phyloP scores from a whole-genome alignment of 2,329 filamentous ascomycete species.

The Colletotrichum caudatum region DNA sequence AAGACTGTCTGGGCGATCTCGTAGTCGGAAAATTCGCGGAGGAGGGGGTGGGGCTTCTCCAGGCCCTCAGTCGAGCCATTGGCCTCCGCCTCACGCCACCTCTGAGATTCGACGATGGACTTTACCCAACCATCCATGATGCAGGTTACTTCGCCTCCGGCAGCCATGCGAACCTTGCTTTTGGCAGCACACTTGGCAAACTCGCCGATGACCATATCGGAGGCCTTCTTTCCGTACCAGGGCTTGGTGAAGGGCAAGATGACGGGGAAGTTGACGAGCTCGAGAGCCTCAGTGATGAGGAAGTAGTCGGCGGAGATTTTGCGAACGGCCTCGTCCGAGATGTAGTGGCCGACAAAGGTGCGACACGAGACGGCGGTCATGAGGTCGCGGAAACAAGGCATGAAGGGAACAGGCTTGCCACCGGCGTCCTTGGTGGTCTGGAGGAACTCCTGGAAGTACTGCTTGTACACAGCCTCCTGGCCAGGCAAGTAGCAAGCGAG shows the following conservation, averaged over 20 bases:
- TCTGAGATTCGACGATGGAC: conserved; percentile 86
- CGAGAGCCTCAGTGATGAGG: conserved; percentile 92
- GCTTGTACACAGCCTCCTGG: conserved; percentile 91
- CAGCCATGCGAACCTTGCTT: conserved; percentile 90
- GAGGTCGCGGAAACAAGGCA: conserved; percentile 91
- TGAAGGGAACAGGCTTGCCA: conserved; percentile 85
- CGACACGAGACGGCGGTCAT: conserved; percentile 96
- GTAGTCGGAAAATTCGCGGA: conserved; percentile 89
- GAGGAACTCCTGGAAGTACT: conserved; percentile 85
- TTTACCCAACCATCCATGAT: conserved; percentile 97
- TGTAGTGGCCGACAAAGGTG: conserved; percentile 97
- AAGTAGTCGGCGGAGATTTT: conserved; percentile 98
- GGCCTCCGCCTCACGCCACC: conserved; percentile 82
- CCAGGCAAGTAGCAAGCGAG: conserved; percentile 90
- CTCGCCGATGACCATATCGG: conserved; percentile 90
- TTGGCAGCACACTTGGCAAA: conserved; percentile 94
- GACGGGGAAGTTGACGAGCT: conserved; percentile 98
- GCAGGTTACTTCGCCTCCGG: conserved; percentile 86
- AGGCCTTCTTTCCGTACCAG: conserved; percentile 96
- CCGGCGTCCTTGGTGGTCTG: conserved; percentile 77
- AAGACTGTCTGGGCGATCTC: conserved; percentile 95
- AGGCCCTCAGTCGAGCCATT: conserved; percentile 76
- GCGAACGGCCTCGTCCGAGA: conserved; percentile 89
- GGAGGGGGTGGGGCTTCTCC: conserved; percentile 84
- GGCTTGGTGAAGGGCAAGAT: conserved; percentile 95